A percentile compares a stretch with the other conserved stretches of the same genome.
phyloP scores from a whole-genome alignment of 108 stramenopile species.

The Schizochytrium sp. region DNA sequence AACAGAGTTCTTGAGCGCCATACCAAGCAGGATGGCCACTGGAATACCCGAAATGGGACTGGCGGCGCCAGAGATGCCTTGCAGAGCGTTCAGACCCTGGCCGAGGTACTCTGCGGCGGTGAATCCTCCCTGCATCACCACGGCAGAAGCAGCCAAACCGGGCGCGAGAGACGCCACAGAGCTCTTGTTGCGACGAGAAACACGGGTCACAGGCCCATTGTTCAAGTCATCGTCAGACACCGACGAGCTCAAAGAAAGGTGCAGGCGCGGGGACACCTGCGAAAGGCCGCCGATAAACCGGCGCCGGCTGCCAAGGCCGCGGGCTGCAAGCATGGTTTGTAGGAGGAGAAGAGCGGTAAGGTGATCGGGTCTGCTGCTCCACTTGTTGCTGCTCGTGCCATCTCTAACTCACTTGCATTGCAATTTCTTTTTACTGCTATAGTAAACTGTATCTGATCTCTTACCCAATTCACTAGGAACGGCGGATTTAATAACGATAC shows the following conservation, averaged over 20 bases:
- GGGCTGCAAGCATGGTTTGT: not conserved
- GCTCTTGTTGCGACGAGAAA: not conserved
- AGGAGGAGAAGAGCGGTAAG: no score
- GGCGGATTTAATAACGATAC: no score
- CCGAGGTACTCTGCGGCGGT: constrained; percentile 42
- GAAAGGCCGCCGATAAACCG: not conserved
- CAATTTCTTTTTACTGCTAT: no score
- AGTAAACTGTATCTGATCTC: no score
- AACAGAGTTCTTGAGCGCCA: constrained; percentile 71
- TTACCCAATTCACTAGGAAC: no score
- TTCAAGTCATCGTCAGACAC: no score
- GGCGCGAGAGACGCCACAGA: constrained; percentile 14
- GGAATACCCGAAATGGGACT: constrained; percentile 79
- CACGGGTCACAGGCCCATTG: not conserved
- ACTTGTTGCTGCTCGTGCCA: not conserved
- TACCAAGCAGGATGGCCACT: constrained; percentile 72
- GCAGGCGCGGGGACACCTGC: no score
- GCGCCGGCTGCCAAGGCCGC: not conserved
- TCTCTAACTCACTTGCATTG: not conserved
- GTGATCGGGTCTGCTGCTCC: not conserved
- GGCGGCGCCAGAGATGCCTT: constrained; percentile 30
- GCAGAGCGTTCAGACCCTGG: constrained; percentile 42
- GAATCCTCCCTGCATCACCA: constrained; percentile 58
- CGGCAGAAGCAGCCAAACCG: constrained; percentile 24
- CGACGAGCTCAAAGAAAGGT: no score